Conservation (phyloP, 2,329 filamentous ascomycete genomes). For the Fusarium mundagurra region DNA sequence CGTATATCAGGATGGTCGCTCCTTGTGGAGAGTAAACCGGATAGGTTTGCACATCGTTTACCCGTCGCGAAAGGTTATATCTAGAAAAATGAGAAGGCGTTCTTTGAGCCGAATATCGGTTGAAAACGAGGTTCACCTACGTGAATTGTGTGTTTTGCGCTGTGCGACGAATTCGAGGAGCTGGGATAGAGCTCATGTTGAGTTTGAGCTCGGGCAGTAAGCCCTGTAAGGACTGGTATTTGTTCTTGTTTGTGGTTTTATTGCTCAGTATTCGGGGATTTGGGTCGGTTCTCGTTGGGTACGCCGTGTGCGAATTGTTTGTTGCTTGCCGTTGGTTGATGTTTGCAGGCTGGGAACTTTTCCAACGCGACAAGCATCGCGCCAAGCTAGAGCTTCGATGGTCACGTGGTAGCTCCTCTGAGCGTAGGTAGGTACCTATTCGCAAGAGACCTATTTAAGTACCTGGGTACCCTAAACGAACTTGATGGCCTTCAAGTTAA, state of each 20-base stretch:
- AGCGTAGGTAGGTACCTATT: too few relatives aligned
- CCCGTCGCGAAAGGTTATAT: slow-evolving; percentile 67
- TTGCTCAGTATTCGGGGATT: not conserved
- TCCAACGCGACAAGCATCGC: slow-evolving; percentile 42
- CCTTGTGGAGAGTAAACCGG: slow-evolving; percentile 71
- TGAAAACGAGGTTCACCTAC: slow-evolving; percentile 44
- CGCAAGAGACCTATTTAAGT: not conserved
- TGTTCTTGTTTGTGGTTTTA: not conserved
- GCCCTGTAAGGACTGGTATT: slow-evolving; percentile 17
- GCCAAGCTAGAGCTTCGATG: slow-evolving; percentile 18
- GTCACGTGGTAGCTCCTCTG: slow-evolving; percentile 32
- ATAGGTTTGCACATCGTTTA: slow-evolving; percentile 69
- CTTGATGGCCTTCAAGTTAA: not conserved
- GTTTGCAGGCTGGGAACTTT: slow-evolving; percentile 36
- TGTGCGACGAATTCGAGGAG: slow-evolving; percentile 57
- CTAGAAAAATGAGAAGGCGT: slow-evolving; percentile 48
- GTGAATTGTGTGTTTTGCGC: slow-evolving; percentile 61
- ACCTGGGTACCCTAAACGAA: not conserved
- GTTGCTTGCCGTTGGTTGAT: slow-evolving; percentile 7
- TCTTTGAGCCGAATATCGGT: not conserved
- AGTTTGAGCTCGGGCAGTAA: slow-evolving; percentile 34
- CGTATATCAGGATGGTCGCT: slow-evolving; percentile 70
- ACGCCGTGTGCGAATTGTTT: not conserved
- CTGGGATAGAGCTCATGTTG: slow-evolving; percentile 47
- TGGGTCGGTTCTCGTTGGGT: not conserved